Percentiles rank a stretch among this genome's conserved stretches.
Conservation (phyloP, 1,284 basidiomycete genomes). For the Polyporus tsugae region DNA sequence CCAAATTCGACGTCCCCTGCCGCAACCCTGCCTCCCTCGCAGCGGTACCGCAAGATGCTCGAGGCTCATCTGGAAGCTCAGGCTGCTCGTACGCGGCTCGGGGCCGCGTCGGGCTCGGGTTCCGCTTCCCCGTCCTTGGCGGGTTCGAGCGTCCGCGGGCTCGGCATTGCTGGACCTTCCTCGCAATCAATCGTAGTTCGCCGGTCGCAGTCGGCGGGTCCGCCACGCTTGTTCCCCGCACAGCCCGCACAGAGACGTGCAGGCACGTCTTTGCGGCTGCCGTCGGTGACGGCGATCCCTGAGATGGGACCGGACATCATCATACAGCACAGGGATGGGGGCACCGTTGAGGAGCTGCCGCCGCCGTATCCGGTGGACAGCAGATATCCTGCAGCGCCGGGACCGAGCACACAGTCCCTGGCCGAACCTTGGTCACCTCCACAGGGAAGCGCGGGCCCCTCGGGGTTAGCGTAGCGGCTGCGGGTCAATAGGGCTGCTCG, state of each 20-base stretch:
- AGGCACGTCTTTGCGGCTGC: slow-evolving; percentile 29
- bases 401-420: neutral
- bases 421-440: neutral
- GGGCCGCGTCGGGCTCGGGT: slow-evolving; percentile 5
- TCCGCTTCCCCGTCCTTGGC: neutral
- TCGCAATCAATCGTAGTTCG: slow-evolving; percentile 17
- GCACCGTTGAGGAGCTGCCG: slow-evolving; percentile 44
- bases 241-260: slow-evolving; percentile 26
- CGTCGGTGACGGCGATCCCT: slow-evolving; percentile 28
- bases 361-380: slow-evolving; percentile 38
- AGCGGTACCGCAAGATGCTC: slow-evolving; percentile 33
- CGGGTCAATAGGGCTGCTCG: neutral
- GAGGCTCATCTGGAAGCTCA: slow-evolving; percentile 33
- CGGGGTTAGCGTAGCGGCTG: neutral
- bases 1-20: slow-evolving; percentile 31
- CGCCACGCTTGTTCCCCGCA: slow-evolving; percentile 24
- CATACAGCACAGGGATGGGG: slow-evolving; percentile 44
- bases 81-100: slow-evolving; percentile 22
- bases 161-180: slow-evolving; percentile 16
- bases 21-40: slow-evolving; percentile 25
- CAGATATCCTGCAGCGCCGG: slow-evolving; percentile 1
- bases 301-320: slow-evolving; percentile 42
- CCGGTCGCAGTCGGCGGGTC: slow-evolving; percentile 24
- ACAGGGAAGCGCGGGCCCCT: neutral
- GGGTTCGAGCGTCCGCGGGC: neutral